Percentiles rank a stretch among this genome's conserved stretches.
These are phyloP conservation scores for Exophiala alcalophila DNA, from an alignment of 2,329 filamentous ascomycete species.

Conservation along the genomic window DNA sequence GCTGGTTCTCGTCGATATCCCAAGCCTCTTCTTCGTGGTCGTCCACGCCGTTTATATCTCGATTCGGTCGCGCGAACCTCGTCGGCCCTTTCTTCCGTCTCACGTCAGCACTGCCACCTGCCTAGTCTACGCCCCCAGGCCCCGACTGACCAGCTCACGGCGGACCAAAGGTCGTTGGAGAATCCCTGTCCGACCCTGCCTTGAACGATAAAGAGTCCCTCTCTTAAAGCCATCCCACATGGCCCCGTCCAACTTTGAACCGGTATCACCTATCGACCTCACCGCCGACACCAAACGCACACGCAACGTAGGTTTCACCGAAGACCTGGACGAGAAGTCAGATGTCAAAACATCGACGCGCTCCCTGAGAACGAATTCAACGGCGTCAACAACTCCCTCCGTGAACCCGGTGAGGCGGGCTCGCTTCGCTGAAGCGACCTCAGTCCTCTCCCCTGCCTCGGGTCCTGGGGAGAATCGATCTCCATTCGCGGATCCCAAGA, in stretches of 20 bases:
- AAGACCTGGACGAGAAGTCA: slow-evolving; percentile 31
- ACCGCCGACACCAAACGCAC: slow-evolving; percentile 35
- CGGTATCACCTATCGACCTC: slow-evolving; percentile 41
- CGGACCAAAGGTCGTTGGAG: too few relatives aligned
- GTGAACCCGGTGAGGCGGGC: slow-evolving; percentile 56
- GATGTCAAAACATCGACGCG: slow-evolving; percentile 23
- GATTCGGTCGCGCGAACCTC: not conserved
- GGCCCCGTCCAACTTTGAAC: slow-evolving; percentile 32
- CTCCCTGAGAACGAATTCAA: slow-evolving; percentile 27
- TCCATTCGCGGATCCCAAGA: slow-evolving; percentile 52
- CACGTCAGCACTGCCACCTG: slow-evolving; percentile 22
- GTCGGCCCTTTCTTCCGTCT: slow-evolving; percentile 15
- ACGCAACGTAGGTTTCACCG: slow-evolving; percentile 33
- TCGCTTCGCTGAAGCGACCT: slow-evolving; percentile 64
- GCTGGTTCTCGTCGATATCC: slow-evolving; percentile 26
- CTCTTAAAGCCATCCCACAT: slow-evolving; percentile 28
- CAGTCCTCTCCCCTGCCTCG: slow-evolving; percentile 59
- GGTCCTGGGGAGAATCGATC: slow-evolving; percentile 46
- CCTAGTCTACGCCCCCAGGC: too few relatives aligned
- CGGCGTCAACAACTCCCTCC: slow-evolving; percentile 35
- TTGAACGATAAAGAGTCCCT: slow-evolving; percentile 9
- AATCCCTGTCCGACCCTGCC: slow-evolving; percentile 17
- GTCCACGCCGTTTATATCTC: slow-evolving; percentile 9
- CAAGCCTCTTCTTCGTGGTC: slow-evolving; percentile 4
- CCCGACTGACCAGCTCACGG: too few relatives aligned